Base-by-base conservation (phyloP, 768 basidiomycete species). In the Strobilomyces echinocephalus region DNA sequence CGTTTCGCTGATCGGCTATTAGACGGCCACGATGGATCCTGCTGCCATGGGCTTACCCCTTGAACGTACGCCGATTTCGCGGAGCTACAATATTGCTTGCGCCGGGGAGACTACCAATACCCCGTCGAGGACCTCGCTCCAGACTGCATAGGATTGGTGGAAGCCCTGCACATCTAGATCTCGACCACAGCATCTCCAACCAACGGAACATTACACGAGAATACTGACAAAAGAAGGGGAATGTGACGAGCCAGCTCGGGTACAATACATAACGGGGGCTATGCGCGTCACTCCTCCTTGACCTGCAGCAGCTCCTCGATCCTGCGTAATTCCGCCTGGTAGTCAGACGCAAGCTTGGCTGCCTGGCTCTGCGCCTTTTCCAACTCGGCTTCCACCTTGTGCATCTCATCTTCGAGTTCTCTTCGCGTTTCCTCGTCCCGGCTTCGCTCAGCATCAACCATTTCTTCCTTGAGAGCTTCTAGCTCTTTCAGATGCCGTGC, bases 391-490 rank as follows among this genome's bases (percentile, higher is more conserved):
- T 69, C 66, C 15, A 69, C 69, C 57, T 66, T 72, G 46, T 38
- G 44, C 47, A 54, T 49, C 54, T 77, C 79, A n/a, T 70, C 61
- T 53, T 74, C 71, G 0, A 81, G 64, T 50, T 80, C 79, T 46
- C 61, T 62, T n/a, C 68, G 69, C 2, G 76, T 75, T 55, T 77
- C 78, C 57, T 77, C 76, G 55, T 80, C 79, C 54, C 72, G 73
- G 42, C 50, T 58, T 15, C 68, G 66, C 43, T 76, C 74, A 5
- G 79, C 76, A 34, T 74, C 76, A 41, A 70, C 67, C 67, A 79
- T 76, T 54, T 82, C 79, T 5, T 70, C 63, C 60, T 74, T 68
- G 30, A 85, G 68, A 6, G 64, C 64, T n/a, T 69, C 67, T 52
- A 82, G 66, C 47, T 84, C 81, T 43, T 74, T 66, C 49, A 71